Evolutionary conservation across 805 yeast species (phyloP), one percentile per base, ranked within the genome.

Genomic region (Candida pini): DNA sequence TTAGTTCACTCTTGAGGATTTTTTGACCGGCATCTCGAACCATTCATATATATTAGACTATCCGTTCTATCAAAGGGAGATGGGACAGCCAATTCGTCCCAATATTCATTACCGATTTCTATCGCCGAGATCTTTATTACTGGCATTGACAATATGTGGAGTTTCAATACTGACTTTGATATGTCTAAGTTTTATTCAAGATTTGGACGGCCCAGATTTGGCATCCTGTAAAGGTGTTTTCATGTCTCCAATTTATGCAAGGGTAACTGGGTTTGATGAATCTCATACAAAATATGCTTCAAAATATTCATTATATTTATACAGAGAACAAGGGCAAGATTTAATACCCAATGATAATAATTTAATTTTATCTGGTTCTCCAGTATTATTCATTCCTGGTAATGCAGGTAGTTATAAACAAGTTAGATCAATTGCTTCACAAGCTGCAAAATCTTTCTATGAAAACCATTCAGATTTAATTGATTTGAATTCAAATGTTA

Each of bases 391-490:
- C 57, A 82, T 94, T 26, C 98, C 98, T 1, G 99, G 99, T 1
- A 92, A 94, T 54, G 98, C 98, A 0, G 99, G 99, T 1, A 81
- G 94, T 37, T 88, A 76, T 56, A 74, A 77, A 44, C 99, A 92
- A 58, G 95, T 76, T 8, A 66, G 98, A 34, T 85, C 96, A 1
- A 73, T 90, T n/a, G 97, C 97, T 1, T 78, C 97, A 1, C 82
- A 81, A 44, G 65, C 84, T 17, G 71, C 96, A 2, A 67, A 69
- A 27, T 47, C 72, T 4, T 80, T 64, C 45, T 69, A 63, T 43
- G 69, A 70, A 3, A 56, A 52, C 34, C 28, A 53, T 12, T 44
- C 42, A 24, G 40, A 41, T 9, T 45, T 50, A 23, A 45, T 53
- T 36, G 50, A 55, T 26, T 39, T 51, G 30, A 56, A 55, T 18